Evolutionary conservation across 2,329 filamentous ascomycete genomes (phyloP).

Genomic region (Furcasterigmium furcatum): DNA sequence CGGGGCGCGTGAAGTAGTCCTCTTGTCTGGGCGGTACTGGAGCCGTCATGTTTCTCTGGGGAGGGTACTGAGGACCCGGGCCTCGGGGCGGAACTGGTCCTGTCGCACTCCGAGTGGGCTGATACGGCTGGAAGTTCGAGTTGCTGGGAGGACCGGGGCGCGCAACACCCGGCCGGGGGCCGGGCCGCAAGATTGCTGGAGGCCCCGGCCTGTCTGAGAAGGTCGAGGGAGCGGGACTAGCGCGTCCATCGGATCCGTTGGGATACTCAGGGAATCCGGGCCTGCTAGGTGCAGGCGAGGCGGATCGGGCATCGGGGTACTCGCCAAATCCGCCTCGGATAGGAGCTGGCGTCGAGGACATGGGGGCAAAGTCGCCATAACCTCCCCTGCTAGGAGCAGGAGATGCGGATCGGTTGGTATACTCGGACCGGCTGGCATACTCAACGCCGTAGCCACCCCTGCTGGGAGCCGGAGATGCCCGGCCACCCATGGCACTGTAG

Average conservation of each 20-base stretch:
- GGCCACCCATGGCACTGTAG: slow-evolving; percentile 17
- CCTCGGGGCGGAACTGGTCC: slow-evolving; percentile 28
- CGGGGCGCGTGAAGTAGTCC: slow-evolving; percentile 22
- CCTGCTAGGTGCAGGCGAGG: slow-evolving; percentile 4
- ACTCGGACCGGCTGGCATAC: no score
- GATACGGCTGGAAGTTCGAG: slow-evolving; percentile 19
- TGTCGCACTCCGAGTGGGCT: slow-evolving; percentile 35
- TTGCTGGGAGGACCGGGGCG: slow-evolving; percentile 3
- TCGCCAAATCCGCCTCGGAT: slow-evolving; percentile 11
- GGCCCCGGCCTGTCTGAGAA: slow-evolving; percentile 18
- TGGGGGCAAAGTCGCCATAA: not conserved
- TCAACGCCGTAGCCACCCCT: slow-evolving; percentile 8
- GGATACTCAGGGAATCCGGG: slow-evolving; percentile 3
- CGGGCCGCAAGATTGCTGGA: slow-evolving; percentile 12
- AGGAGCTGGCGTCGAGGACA: not conserved
- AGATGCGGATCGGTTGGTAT: not conserved
- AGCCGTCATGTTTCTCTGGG: slow-evolving; percentile 43
- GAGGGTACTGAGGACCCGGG: slow-evolving; percentile 29
- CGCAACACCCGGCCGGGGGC: slow-evolving; percentile 8
- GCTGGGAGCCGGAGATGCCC: slow-evolving; percentile 6
- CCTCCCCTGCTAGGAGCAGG: slow-evolving; percentile 4
- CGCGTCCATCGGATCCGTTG: slow-evolving; percentile 20
- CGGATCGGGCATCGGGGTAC: slow-evolving; percentile 3
- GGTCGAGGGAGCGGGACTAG: slow-evolving; percentile 27
- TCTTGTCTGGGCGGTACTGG: slow-evolving; percentile 28